phyloP scores from a whole-genome alignment of 164 flowering plant genomes.

The Umbellularia californica region DNA sequence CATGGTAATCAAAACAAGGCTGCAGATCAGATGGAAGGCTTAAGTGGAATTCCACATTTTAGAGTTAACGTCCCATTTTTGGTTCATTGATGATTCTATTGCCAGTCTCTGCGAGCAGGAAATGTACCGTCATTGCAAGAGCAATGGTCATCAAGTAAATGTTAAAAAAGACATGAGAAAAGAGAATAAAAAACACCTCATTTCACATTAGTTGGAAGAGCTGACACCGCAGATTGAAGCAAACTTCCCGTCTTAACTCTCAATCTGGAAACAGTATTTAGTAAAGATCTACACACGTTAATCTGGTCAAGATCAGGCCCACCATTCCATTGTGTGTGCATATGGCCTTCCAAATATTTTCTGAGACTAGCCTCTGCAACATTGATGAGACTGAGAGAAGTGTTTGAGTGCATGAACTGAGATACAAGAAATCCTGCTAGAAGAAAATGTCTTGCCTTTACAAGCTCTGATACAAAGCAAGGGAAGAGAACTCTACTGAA shows the following conservation, averaged over 20 bases:
- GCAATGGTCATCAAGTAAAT: background rate
- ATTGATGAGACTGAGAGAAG: slow-evolving; percentile 65
- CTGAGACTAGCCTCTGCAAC: slow-evolving; percentile 67
- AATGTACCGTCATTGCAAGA: background rate
- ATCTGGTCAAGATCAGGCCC: slow-evolving; percentile 18
- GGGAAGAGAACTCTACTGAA: slow-evolving; percentile 63
- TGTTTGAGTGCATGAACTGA: slow-evolving; percentile 68
- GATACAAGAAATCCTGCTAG: slow-evolving; percentile 77
- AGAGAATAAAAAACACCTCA: slow-evolving; percentile 14
- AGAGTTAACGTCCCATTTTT: too few relatives aligned
- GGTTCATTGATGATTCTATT: too few relatives aligned
- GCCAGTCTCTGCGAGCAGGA: too few relatives aligned
- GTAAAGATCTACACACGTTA: slow-evolving; percentile 22
- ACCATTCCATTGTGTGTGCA: slow-evolving; percentile 20
- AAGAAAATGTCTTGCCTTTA: slow-evolving; percentile 62
- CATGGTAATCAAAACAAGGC: background rate
- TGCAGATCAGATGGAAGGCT: background rate
- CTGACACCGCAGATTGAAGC: slow-evolving; percentile 51
- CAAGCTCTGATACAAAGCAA: slow-evolving; percentile 68
- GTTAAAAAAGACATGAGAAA: background rate
- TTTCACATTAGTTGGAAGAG: slow-evolving; percentile 36
- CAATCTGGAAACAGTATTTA: slow-evolving; percentile 42
- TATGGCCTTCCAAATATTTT: slow-evolving; percentile 51
- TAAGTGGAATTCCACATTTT: background rate
- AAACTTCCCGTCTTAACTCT: slow-evolving; percentile 30